Conservation (phyloP, 768 basidiomycete species). For the Mycena latifolia region DNA sequence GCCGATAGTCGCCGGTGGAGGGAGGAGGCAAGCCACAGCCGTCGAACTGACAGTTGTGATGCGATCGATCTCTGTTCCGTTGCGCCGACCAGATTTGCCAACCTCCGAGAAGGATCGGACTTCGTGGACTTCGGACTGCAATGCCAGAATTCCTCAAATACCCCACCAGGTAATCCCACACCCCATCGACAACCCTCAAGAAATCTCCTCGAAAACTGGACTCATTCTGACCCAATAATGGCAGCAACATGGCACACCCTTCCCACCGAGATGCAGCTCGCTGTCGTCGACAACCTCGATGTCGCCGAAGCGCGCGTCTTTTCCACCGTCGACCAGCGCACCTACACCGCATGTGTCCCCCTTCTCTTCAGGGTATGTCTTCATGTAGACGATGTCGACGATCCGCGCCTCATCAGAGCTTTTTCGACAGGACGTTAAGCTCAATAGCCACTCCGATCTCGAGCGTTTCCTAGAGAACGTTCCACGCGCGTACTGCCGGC, state of each 20-base stretch:
- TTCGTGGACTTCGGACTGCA: slow-evolving; percentile 23
- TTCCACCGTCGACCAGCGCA: slow-evolving; percentile 60
- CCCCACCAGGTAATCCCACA: slow-evolving; percentile 22
- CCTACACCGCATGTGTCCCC: slow-evolving; percentile 69
- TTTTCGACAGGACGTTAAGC: slow-evolving; percentile 58
- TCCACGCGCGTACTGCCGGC: slow-evolving; percentile 63
- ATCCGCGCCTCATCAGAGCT: slow-evolving; percentile 31
- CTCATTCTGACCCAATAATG: slow-evolving; percentile 28
- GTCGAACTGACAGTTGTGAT: slow-evolving; percentile 18
- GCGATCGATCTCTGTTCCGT: slow-evolving; percentile 25
- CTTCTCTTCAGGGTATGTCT: slow-evolving; percentile 67
- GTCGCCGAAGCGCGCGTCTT: slow-evolving; percentile 58
- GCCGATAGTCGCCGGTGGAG: neutral
- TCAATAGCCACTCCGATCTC: slow-evolving; percentile 61
- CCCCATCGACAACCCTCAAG: slow-evolving; percentile 28
- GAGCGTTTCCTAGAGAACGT: slow-evolving; percentile 67
- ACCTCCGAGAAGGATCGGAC: slow-evolving; percentile 32
- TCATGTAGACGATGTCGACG: slow-evolving; percentile 15
- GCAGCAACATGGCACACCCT: slow-evolving; percentile 64
- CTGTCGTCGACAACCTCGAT: slow-evolving; percentile 64
- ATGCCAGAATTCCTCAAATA: slow-evolving; percentile 31
- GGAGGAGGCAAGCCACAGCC: neutral
- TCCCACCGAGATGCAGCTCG: slow-evolving; percentile 75
- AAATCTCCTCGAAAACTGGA: slow-evolving; percentile 14
- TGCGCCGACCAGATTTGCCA: slow-evolving; percentile 22